Percentiles rank a stretch among this genome's conserved stretches.
Conservation (phyloP, 192 early-diverging fungal species). For the Podila clonocystis region DNA sequence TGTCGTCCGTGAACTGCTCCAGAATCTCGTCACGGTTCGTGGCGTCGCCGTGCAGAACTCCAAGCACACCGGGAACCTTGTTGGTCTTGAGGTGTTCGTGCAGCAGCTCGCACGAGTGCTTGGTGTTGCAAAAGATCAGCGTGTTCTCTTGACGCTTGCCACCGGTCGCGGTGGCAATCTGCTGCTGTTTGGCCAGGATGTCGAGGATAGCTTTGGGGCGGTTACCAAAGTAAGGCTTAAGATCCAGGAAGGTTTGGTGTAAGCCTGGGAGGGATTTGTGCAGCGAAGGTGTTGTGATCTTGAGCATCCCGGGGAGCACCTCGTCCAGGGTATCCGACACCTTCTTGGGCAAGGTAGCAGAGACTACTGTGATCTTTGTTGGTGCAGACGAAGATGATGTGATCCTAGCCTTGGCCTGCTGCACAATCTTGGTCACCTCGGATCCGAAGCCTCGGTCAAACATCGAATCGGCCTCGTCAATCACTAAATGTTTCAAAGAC, state of each 20-base stretch:
- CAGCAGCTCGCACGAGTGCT: slow-evolving; percentile 65
- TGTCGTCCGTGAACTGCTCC: slow-evolving; percentile 47
- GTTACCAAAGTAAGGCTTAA: slow-evolving; percentile 74
- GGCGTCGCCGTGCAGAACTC: slow-evolving; percentile 59
- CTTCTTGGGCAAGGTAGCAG: slow-evolving; percentile 76
- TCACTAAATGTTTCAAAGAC: slow-evolving; percentile 73
- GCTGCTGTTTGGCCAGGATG: slow-evolving; percentile 65
- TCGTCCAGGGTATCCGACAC: slow-evolving; percentile 68
- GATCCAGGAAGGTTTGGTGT: slow-evolving; percentile 83
- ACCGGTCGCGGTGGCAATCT: not conserved
- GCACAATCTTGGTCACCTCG: slow-evolving; percentile 69
- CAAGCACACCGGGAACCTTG: slow-evolving; percentile 55
- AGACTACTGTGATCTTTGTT: slow-evolving; percentile 70
- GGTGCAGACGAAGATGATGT: slow-evolving; percentile 1
- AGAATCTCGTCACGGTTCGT: slow-evolving; percentile 54
- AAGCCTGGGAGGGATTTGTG: slow-evolving; percentile 82
- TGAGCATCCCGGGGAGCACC: slow-evolving; percentile 65
- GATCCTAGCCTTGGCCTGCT: slow-evolving; percentile 23
- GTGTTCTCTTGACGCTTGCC: slow-evolving; percentile 68
- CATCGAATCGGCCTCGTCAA: slow-evolving; percentile 96
- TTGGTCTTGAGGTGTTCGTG: slow-evolving; percentile 64
- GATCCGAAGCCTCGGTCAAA: slow-evolving; percentile 84
- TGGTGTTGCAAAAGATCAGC: slow-evolving; percentile 90
- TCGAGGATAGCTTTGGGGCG: slow-evolving; percentile 78
- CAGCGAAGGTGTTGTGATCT: slow-evolving; percentile 82